Evolutionary conservation across 805 yeast species (phyloP).

Genomic region (Blastobotrys attinorum): DNA sequence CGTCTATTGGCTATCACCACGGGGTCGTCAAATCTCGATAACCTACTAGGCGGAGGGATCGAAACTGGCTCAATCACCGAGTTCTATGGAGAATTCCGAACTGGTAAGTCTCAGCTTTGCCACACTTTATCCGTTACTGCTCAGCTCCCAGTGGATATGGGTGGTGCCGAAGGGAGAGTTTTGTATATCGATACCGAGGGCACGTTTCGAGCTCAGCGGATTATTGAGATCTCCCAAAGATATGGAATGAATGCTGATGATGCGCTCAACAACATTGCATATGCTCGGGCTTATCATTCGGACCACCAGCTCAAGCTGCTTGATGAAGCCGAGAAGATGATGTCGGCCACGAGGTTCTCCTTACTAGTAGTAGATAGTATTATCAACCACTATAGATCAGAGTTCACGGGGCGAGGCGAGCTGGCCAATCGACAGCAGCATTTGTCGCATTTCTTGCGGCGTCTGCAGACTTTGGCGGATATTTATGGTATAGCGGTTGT

Average conservation of each 20-base stretch:
- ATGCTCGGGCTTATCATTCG: slow-evolving; percentile 94
- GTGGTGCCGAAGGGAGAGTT: slow-evolving; percentile 98
- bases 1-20: slow-evolving; percentile 91
- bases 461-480: slow-evolving; percentile 87
- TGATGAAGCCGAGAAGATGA: slow-evolving; percentile 88
- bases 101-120: slow-evolving; percentile 95
- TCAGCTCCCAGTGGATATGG: slow-evolving; percentile 91
- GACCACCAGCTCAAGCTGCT: slow-evolving; percentile 88
- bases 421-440: slow-evolving; percentile 90
- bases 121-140: slow-evolving; percentile 96
- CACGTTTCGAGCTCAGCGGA: slow-evolving; percentile 86
- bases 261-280: slow-evolving; percentile 94
- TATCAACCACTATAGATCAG: slow-evolving; percentile 94
- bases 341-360: slow-evolving; percentile 90
- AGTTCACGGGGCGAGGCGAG: slow-evolving; percentile 92
- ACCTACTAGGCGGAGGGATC: slow-evolving; percentile 89
- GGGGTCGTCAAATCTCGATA: slow-evolving; percentile 90
- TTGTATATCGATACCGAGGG: slow-evolving; percentile 95
- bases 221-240: slow-evolving; percentile 83
- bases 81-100: slow-evolving; percentile 93
- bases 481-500: slow-evolving; percentile 97
- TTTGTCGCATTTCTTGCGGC: slow-evolving; percentile 87
- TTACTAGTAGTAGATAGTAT: slow-evolving; percentile 91
- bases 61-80: slow-evolving; percentile 98
- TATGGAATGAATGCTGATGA: slow-evolving; percentile 89